Evolutionary conservation across 306 rosid species (phyloP).

Genomic region (Vigna trinervia): DNA sequence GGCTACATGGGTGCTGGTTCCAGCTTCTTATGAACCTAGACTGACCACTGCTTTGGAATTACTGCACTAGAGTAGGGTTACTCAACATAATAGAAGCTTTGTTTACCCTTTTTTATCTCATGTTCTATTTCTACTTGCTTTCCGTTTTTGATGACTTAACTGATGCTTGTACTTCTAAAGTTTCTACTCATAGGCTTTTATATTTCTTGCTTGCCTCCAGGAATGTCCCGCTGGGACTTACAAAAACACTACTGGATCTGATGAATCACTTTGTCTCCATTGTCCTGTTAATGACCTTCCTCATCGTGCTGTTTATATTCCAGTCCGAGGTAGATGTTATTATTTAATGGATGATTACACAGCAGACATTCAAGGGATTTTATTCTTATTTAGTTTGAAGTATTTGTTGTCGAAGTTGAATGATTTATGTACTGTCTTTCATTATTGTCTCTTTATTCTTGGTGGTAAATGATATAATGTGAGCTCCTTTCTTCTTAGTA

Average conservation of each 20-base stretch:
- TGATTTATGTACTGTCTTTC: background rate
- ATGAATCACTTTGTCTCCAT: conserved; percentile 70
- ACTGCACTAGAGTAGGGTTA: conserved; percentile 25
- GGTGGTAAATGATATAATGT: background rate
- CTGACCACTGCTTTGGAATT: conserved; percentile 26
- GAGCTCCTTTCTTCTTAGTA: background rate
- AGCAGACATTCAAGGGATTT: conserved; percentile 11
- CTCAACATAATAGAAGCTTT: conserved; percentile 23
- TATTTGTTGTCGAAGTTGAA: conserved; percentile 21
- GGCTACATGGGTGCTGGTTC: conserved; percentile 15
- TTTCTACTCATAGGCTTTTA: conserved; percentile 32
- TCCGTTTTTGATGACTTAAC: conserved; percentile 38
- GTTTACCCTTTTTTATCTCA: conserved; percentile 9
- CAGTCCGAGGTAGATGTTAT: conserved; percentile 79
- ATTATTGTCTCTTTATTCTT: background rate
- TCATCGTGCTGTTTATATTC: conserved; percentile 72
- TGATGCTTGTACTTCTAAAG: conserved; percentile 26
- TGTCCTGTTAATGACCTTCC: conserved; percentile 90
- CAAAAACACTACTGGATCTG: conserved; percentile 90
- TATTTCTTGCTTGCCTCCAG: conserved; percentile 55
- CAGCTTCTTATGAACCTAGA: conserved; percentile 7
- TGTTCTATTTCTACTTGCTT: conserved; percentile 27
- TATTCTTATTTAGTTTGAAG: background rate
- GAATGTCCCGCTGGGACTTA: conserved; percentile 96
- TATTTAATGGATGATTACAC: conserved; percentile 34